These are phyloP conservation scores for Leccinum obscurum DNA, from an alignment of 768 basidiomycete genomes.

Conservation along the genomic window DNA sequence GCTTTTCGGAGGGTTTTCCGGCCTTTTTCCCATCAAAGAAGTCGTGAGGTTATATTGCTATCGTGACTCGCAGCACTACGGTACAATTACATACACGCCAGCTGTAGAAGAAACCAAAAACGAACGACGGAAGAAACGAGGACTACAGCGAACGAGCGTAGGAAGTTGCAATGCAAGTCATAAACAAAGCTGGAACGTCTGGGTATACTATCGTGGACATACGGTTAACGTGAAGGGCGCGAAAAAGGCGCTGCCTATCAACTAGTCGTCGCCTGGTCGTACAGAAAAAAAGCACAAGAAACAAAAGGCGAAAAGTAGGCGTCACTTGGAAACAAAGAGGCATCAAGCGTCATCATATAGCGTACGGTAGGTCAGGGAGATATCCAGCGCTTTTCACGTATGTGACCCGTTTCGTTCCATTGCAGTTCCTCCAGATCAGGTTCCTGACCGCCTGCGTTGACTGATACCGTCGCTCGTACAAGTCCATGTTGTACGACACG, in stretches of 20 bases:
- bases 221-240: conserved; percentile 12
- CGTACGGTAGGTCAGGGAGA: conserved; percentile 28
- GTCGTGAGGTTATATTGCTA: neutral
- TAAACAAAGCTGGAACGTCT: conserved; percentile 16
- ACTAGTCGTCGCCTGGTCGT: conserved; percentile 14
- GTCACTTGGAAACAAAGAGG: neutral
- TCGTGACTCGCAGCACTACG: neutral
- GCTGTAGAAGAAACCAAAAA: conserved; percentile 4
- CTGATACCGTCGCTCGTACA: conserved; percentile 33
- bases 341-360: conserved; percentile 1
- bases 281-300: conserved; percentile 10
- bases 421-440: conserved; percentile 32
- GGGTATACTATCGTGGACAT: conserved; percentile 24
- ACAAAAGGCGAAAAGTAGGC: neutral
- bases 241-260: conserved; percentile 20
- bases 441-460: conserved; percentile 27
- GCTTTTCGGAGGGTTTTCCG: neutral
- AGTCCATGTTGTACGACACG: conserved; percentile 33
- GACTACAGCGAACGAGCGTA: conserved; percentile 24
- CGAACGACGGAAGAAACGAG: conserved; percentile 19
- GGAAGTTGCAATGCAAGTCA: conserved; percentile 7
- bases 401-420: conserved; percentile 30
- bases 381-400: conserved; percentile 32
- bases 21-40: neutral
- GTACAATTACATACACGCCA: conserved; percentile 1